A percentile compares a stretch with the other conserved stretches of the same genome.
Conservation (phyloP, 768 basidiomycete genomes). For the Amanita phalloides region DNA sequence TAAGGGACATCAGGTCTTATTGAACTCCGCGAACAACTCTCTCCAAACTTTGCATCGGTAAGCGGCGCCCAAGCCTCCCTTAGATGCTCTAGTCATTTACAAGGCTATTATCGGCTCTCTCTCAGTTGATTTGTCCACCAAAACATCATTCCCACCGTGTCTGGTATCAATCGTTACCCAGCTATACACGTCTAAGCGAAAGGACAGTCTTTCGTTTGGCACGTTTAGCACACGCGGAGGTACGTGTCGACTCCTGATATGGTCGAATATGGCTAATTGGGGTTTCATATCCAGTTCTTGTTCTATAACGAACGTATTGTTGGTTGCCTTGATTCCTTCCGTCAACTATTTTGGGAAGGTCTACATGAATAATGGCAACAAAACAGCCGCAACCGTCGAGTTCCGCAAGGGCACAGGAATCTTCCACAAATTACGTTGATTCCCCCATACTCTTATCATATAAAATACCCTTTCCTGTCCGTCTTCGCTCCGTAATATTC, state of each 20-base stretch:
- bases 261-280: background rate
- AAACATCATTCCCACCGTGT: too few relatives aligned
- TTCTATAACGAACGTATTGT: background rate
- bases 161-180: too few relatives aligned
- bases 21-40: too few relatives aligned
- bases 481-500: background rate
- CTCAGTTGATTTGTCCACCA: too few relatives aligned
- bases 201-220: background rate
- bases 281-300: background rate
- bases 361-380: background rate
- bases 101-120: too few relatives aligned
- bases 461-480: background rate
- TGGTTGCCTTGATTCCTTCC: background rate
- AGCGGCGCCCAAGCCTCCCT: background rate
- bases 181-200: too few relatives aligned
- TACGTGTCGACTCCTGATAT: background rate
- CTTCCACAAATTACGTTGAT: background rate
- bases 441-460: background rate
- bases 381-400: background rate
- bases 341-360: background rate
- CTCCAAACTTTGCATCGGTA: background rate
- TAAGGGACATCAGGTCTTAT: too few relatives aligned
- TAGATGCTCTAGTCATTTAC: background rate
- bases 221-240: background rate
- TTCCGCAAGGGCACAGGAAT: background rate